Percentiles rank a stretch among this genome's conserved stretches.
Conservation (phyloP, 2,329 filamentous ascomycete species). For the Pestalotiopsis sp. region DNA sequence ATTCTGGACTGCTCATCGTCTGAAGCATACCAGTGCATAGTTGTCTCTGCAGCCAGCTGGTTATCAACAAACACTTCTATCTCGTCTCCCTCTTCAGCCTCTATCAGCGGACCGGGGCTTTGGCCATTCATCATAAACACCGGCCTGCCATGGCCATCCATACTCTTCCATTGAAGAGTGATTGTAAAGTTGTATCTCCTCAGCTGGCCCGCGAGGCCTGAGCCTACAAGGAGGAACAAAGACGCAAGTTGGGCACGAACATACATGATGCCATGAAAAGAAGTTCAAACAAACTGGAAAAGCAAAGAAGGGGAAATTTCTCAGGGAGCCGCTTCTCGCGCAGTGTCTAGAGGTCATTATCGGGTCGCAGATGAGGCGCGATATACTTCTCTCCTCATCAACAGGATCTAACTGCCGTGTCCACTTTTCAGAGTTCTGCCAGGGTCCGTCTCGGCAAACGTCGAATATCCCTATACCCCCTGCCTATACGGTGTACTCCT, state of each 20-base stretch:
- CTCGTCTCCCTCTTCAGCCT: conserved; percentile 16
- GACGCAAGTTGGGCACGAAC: background rate
- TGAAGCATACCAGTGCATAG: conserved; percentile 16
- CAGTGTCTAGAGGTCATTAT: background rate
- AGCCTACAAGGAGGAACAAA: background rate
- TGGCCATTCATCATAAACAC: conserved; percentile 16
- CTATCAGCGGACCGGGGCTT: conserved; percentile 16
- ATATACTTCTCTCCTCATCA: background rate
- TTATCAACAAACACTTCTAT: conserved; percentile 17
- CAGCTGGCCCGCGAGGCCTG: conserved; percentile 5
- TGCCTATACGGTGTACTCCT: background rate
- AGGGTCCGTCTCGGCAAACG: background rate
- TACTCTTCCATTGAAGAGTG: background rate
- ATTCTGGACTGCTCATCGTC: background rate
- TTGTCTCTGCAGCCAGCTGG: conserved; percentile 16
- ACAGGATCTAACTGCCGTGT: background rate
- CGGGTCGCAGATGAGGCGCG: background rate
- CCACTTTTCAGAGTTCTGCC: background rate
- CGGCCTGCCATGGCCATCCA: conserved; percentile 18
- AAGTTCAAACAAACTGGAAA: background rate
- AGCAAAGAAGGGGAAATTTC: background rate
- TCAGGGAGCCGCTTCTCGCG: background rate
- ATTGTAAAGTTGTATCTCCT: conserved; percentile 13
- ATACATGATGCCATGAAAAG: background rate
- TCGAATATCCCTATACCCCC: background rate